phyloP scores from a whole-genome alignment of 164 flowering plant genomes.

The Nymphaea thermarum region DNA sequence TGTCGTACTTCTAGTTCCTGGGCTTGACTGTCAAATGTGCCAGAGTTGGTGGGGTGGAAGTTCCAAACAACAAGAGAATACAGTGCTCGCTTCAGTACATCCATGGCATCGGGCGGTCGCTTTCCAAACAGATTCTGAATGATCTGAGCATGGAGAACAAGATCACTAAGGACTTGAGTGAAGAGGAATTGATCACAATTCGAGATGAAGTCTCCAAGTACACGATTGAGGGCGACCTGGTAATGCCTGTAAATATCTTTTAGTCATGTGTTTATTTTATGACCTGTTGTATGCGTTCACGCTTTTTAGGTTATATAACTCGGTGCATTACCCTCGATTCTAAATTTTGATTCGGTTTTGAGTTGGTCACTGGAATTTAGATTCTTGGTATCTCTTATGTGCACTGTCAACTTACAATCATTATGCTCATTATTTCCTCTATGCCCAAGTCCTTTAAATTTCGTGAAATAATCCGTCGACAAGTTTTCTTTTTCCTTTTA shows the following conservation, averaged over 20 bases:
- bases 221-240: constrained; percentile 94
- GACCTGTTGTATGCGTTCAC: too few relatives aligned
- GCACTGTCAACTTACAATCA: too few relatives aligned
- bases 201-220: constrained; percentile 89
- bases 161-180: constrained; percentile 67
- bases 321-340: too few relatives aligned
- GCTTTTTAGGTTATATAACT: too few relatives aligned
- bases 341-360: too few relatives aligned
- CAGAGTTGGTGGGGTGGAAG: constrained; percentile 96
- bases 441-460: too few relatives aligned
- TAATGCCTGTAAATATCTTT: constrained; percentile 7
- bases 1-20: constrained; percentile 20
- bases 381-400: too few relatives aligned
- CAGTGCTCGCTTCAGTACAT: constrained; percentile 86
- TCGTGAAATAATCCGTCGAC: too few relatives aligned
- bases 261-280: too few relatives aligned
- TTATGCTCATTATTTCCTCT: too few relatives aligned
- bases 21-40: constrained; percentile 56
- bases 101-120: constrained; percentile 78
- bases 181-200: constrained; percentile 60
- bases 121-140: constrained; percentile 48
- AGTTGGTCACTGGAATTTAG: too few relatives aligned
- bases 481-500: too few relatives aligned
- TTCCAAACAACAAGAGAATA: constrained; percentile 81
- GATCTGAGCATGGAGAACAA: constrained; percentile 71